These are phyloP conservation scores for Didymella pinodella DNA, from an alignment of 2,329 filamentous ascomycete species.

Conservation along the genomic window DNA sequence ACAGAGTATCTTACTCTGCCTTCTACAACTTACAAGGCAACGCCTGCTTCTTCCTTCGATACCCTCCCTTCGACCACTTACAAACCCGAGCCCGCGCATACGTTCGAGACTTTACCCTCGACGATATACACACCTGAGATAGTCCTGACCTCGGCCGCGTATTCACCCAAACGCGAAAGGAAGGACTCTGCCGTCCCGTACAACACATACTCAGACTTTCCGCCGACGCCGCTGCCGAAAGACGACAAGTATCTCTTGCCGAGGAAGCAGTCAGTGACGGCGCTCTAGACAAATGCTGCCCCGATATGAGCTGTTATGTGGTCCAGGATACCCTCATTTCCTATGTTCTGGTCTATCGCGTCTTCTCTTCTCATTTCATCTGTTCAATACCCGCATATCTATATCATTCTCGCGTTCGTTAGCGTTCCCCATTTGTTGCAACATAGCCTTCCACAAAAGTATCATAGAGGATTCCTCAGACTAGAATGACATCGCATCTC, in stretches of 20 bases:
- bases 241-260: conserved; percentile 22
- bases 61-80: conserved; percentile 26
- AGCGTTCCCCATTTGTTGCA: neutral
- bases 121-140: conserved; percentile 7
- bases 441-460: neutral
- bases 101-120: conserved; percentile 6
- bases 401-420: neutral
- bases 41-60: neutral
- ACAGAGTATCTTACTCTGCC: conserved; percentile 11
- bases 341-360: neutral
- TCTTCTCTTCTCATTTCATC: neutral
- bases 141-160: conserved; percentile 28
- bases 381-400: conserved; percentile 8
- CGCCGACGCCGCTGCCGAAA: conserved; percentile 25
- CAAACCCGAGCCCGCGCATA: neutral
- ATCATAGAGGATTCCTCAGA: neutral
- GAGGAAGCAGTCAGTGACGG: conserved; percentile 5
- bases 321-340: neutral
- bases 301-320: neutral
- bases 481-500: neutral
- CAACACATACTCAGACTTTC: conserved; percentile 19
- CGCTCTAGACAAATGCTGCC: neutral
- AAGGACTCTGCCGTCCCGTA: conserved; percentile 36
- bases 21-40: conserved; percentile 9
- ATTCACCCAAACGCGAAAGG: conserved; percentile 18